These are phyloP conservation scores for Salix exigua DNA, from an alignment of 345 rosid genomes.

Conservation along the genomic window DNA sequence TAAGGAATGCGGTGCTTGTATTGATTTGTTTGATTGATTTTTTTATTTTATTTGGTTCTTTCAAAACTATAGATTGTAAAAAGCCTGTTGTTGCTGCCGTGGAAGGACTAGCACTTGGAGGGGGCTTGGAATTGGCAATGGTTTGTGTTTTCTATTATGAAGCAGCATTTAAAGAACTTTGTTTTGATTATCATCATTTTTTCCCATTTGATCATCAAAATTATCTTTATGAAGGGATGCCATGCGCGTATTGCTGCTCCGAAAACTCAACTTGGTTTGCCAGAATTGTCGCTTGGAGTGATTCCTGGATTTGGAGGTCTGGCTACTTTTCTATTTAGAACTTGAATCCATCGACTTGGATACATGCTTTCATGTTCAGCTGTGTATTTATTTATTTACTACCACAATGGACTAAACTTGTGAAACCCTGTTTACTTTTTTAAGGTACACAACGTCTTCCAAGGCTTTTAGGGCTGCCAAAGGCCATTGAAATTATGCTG, in stretches of 20 bases:
- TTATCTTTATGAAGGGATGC: conserved; percentile 55
- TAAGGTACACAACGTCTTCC: conserved; percentile 99
- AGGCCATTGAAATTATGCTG: conserved; percentile 84
- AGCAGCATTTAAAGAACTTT: background rate
- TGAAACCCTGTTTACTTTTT: conserved; percentile 9
- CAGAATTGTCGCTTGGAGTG: conserved; percentile 83
- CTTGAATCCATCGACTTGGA: background rate
- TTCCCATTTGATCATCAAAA: background rate
- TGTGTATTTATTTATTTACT: conserved; percentile 8
- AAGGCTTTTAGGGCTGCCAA: conserved; percentile 82
- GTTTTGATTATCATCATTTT: background rate
- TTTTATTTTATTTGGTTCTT: conserved; percentile 18
- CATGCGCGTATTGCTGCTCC: conserved; percentile 86
- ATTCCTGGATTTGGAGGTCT: conserved; percentile 96
- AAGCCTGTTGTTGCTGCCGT: conserved; percentile 97
- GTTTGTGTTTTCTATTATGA: conserved; percentile 36
- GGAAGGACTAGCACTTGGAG: conserved; percentile 96
- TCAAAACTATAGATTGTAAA: conserved; percentile 51
- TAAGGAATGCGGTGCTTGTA: background rate
- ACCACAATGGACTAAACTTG: conserved; percentile 10
- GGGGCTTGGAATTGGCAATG: conserved; percentile 91
- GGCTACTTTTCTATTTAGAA: conserved; percentile 4
- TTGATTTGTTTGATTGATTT: background rate
- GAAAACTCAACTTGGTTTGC: conserved; percentile 78
- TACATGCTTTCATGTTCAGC: background rate